A percentile compares a stretch with the other conserved stretches of the same genome.
phyloP scores from a whole-genome alignment of 2,329 filamentous ascomycete species.

The Diaporthe destruens region DNA sequence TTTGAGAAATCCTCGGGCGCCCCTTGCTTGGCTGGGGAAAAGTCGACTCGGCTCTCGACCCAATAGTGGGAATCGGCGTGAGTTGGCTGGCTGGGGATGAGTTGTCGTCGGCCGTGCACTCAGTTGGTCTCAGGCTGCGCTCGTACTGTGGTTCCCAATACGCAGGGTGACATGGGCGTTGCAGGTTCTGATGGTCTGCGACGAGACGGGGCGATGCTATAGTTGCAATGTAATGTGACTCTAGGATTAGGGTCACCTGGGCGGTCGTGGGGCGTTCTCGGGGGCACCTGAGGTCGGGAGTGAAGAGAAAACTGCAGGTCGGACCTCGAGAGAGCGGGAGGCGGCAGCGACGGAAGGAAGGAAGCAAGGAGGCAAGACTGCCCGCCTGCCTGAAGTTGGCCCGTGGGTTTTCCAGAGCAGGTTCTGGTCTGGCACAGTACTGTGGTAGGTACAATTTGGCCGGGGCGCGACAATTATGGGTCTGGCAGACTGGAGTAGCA shows the following conservation, averaged over 20 bases:
- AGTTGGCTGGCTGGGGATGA: constrained; percentile 2
- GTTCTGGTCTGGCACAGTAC: not conserved
- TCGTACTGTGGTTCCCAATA: constrained; percentile 13
- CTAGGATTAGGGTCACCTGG: not conserved
- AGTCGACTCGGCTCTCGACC: constrained; percentile 18
- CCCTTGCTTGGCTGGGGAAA: not conserved
- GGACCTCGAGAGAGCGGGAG: not conserved
- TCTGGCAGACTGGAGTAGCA: constrained; percentile 7
- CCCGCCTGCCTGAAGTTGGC: not conserved
- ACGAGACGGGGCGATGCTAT: not conserved
- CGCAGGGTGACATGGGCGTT: constrained; percentile 20
- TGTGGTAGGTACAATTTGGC: constrained; percentile 20
- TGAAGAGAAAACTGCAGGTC: not conserved
- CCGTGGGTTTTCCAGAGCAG: not conserved
- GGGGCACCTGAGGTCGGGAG: not conserved
- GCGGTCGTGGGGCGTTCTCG: constrained; percentile 14
- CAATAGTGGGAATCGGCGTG: not conserved
- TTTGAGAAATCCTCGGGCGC: constrained; percentile 22
- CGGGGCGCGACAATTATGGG: constrained; percentile 19
- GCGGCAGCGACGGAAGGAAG: constrained; percentile 8
- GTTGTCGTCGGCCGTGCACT: constrained; percentile 8
- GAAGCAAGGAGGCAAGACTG: not conserved
- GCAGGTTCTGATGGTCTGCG: constrained; percentile 15
- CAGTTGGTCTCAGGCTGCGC: constrained; percentile 25
- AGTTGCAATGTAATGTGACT: constrained; percentile 6